These are phyloP conservation scores for Pseudogymnoascus sp. DNA, from an alignment of 2,329 filamentous ascomycete species.

Conservation along the genomic window DNA sequence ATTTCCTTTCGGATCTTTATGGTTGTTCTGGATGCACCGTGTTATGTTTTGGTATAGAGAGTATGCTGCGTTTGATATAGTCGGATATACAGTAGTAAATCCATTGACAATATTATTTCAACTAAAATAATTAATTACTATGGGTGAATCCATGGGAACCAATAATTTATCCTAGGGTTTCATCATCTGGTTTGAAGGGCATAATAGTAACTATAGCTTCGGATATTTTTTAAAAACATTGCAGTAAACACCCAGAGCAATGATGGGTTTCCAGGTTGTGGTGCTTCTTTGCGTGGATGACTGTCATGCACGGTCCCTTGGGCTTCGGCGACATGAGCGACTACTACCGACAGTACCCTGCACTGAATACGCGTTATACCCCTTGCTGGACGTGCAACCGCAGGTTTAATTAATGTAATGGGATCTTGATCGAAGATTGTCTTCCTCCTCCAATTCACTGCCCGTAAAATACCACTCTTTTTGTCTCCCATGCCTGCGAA, in stretches of 20 bases:
- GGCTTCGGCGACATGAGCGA: neutral
- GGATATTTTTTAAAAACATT: neutral
- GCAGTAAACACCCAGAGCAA: neutral
- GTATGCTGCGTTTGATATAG: neutral
- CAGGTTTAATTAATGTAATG: neutral
- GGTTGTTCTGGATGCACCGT: neutral
- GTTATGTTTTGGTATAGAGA: neutral
- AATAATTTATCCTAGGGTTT: neutral
- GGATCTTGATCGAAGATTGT: neutral
- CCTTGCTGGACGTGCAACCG: neutral
- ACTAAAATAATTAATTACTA: neutral
- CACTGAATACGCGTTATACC: neutral
- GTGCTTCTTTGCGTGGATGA: neutral
- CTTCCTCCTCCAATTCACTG: neutral
- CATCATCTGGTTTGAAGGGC: neutral
- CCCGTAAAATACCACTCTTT: neutral
- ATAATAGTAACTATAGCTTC: neutral
- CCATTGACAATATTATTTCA: neutral
- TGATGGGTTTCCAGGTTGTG: neutral
- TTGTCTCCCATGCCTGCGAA: neutral
- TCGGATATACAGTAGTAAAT: neutral
- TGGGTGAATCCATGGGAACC: neutral
- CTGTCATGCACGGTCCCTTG: neutral
- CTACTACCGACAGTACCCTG: neutral
- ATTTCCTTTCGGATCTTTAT: neutral